Percentiles rank a stretch among this genome's conserved stretches.
Evolutionary conservation across 1,284 basidiomycete species (phyloP).

Genomic region (Melampsora allii-populina): DNA sequence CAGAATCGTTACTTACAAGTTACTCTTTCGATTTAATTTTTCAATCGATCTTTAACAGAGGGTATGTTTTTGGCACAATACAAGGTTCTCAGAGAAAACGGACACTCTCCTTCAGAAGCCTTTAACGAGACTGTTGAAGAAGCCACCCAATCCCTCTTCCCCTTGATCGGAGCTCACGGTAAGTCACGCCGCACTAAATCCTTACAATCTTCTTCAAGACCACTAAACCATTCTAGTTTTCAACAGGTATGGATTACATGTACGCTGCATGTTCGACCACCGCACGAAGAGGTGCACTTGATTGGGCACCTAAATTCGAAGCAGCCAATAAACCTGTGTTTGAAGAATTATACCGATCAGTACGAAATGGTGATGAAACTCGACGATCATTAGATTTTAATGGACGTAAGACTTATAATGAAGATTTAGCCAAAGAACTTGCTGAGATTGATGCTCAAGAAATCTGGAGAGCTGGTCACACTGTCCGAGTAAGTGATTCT

Average conservation of each 20-base stretch:
- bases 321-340: slow-evolving; percentile 84
- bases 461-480: slow-evolving; percentile 90
- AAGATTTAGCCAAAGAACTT: slow-evolving; percentile 90
- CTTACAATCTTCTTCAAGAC: not conserved
- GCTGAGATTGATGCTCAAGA: slow-evolving; percentile 94
- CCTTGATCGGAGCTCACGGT: slow-evolving; percentile 89
- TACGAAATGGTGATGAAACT: slow-evolving; percentile 92
- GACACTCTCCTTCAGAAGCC: slow-evolving; percentile 94
- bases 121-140: slow-evolving; percentile 99
- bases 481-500: slow-evolving; percentile 52
- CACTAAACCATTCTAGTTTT: not conserved
- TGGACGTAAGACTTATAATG: slow-evolving; percentile 82
- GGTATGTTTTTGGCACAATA: slow-evolving; percentile 99
- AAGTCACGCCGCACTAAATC: not conserved
- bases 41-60: too few relatives aligned
- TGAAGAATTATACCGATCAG: slow-evolving; percentile 88
- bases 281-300: slow-evolving; percentile 78
- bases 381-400: slow-evolving; percentile 97
- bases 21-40: too few relatives aligned
- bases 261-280: slow-evolving; percentile 92
- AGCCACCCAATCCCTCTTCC: slow-evolving; percentile 97
- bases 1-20: not conserved
- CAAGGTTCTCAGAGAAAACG: slow-evolving; percentile 97
- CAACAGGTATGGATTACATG: slow-evolving; percentile 95
- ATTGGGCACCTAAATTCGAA: slow-evolving; percentile 99